Conservation (phyloP, 768 basidiomycete species). For the Amanita exitialis region DNA sequence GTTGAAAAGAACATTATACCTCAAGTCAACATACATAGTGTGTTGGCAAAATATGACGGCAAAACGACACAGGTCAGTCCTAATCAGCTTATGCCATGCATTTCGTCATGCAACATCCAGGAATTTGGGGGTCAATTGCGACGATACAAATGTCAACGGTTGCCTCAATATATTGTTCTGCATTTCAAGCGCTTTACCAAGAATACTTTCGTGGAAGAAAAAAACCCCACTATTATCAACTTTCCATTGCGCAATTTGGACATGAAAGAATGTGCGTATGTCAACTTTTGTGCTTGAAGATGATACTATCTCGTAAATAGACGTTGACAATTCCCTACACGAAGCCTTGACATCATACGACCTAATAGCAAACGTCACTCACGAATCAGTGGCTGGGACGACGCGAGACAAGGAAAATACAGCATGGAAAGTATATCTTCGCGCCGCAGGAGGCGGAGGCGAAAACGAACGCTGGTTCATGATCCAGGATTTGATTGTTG, state of each 20-base stretch:
- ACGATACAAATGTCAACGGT: slow-evolving; percentile 79
- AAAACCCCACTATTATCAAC: slow-evolving; percentile 98
- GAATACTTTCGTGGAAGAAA: slow-evolving; percentile 95
- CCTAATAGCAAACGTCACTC: slow-evolving; percentile 90
- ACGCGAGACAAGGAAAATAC: slow-evolving; percentile 88
- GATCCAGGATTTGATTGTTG: slow-evolving; percentile 93
- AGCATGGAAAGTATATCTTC: slow-evolving; percentile 86
- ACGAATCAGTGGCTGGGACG: slow-evolving; percentile 93
- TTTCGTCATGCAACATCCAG: slow-evolving; percentile 26
- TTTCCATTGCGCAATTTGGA: slow-evolving; percentile 92
- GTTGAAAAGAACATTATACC: slow-evolving; percentile 99
- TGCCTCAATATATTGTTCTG: slow-evolving; percentile 89
- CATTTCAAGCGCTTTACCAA: slow-evolving; percentile 97
- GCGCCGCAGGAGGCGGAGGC: slow-evolving; percentile 63
- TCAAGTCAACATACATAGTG: slow-evolving; percentile 85
- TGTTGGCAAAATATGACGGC: slow-evolving; percentile 93
- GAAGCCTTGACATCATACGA: slow-evolving; percentile 73
- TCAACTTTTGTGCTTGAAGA: slow-evolving; percentile 10
- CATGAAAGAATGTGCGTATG: slow-evolving; percentile 75
- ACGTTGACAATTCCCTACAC: slow-evolving; percentile 61
- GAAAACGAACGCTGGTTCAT: slow-evolving; percentile 92
- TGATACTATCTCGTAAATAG: slow-evolving; percentile 30
- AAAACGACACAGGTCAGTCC: slow-evolving; percentile 67
- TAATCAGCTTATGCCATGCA: not conserved
- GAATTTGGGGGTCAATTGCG: slow-evolving; percentile 81